Evolutionary conservation across 2,329 filamentous ascomycete genomes (phyloP), one percentile per base, ranked within the genome.

Genomic region (Apiospora rasikravindrae): DNA sequence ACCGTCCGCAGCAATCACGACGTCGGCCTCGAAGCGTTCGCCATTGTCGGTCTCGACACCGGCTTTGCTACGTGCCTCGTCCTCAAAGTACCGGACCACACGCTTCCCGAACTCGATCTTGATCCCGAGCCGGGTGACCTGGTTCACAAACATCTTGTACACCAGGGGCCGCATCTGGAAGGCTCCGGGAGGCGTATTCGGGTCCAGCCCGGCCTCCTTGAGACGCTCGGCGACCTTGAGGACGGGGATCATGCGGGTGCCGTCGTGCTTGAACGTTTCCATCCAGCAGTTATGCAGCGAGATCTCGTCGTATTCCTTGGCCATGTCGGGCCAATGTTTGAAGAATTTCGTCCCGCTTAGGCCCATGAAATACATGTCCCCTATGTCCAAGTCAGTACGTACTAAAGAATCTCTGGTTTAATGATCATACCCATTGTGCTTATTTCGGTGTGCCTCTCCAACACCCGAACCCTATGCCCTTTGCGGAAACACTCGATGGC

Each of bases 311-410:
- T 86, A 88, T 74, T 88, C 86, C 68, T 82, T 80, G 57, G 82
- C 80, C 77, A 89, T 82, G 69, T 88, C 85, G 11, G 87, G 86
- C 86, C 87, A 88, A 72, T 88, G 86, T 77, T 85, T 86, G 77
- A 89, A 84, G 80, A 88, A 88, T 47, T 82, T 83, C 57, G 86
- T 89, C 26, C 87, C 87, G 61, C 85, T 87, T n/a, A 89, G 82
- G 11, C 87, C 86, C 85, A 90, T 89, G 77, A 89, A 88, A 79
- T 88, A 89, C 86, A 89, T 89, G 78, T 90, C 88, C 70, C 87
- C 88, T 86, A 69, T 14, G 2, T 37, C 10, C 29, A n/a, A 24
- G 67, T 68, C 13, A 68, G 67, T 8, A 24, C n/a, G 7, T 14
- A 61, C 6, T 33, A 7, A 5, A 19, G 4, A 2, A 61, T 29